Percentiles rank a stretch among this genome's conserved stretches.
Conservation (phyloP, 352 stramenopile species). For the Phytopythium litorale region DNA sequence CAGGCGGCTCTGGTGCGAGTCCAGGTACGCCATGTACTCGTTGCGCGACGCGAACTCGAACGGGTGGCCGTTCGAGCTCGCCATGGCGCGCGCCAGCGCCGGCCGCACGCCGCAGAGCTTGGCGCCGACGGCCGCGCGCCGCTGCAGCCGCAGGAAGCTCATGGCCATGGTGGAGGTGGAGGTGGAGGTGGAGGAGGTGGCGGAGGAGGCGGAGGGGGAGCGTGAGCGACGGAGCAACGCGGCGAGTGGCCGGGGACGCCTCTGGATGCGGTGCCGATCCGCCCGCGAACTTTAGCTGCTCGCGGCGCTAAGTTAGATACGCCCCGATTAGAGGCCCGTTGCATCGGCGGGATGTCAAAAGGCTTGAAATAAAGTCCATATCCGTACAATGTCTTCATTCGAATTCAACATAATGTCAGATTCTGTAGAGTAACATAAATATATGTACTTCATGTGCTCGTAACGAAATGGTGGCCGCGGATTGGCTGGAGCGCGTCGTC, state of each 20-base stretch:
- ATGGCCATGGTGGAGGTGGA: conserved; percentile 14
- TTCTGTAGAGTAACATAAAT: too few relatives aligned
- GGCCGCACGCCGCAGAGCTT: neutral
- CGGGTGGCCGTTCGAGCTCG: conserved; percentile 34
- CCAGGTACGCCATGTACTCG: conserved; percentile 80
- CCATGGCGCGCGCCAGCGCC: conserved; percentile 29
- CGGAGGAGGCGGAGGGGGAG: neutral
- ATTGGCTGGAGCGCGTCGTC: too few relatives aligned
- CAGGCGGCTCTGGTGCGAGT: conserved; percentile 71
- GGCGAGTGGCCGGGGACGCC: neutral
- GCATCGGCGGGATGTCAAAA: too few relatives aligned
- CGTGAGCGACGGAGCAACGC: neutral
- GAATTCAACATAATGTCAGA: too few relatives aligned
- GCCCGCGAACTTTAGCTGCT: neutral
- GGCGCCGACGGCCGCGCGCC: conserved; percentile 4
- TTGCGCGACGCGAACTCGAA: conserved; percentile 82
- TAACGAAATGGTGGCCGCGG: too few relatives aligned
- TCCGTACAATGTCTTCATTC: too few relatives aligned
- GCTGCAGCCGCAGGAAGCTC: conserved; percentile 22
- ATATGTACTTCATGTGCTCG: too few relatives aligned
- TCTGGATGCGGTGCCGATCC: neutral
- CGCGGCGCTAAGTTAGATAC: conserved; percentile 3
- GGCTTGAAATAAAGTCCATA: too few relatives aligned
- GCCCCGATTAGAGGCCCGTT: neutral
- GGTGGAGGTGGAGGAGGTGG: neutral